phyloP scores from a whole-genome alignment of 2,329 filamentous ascomycete genomes.

The Metarhizium humberi region DNA sequence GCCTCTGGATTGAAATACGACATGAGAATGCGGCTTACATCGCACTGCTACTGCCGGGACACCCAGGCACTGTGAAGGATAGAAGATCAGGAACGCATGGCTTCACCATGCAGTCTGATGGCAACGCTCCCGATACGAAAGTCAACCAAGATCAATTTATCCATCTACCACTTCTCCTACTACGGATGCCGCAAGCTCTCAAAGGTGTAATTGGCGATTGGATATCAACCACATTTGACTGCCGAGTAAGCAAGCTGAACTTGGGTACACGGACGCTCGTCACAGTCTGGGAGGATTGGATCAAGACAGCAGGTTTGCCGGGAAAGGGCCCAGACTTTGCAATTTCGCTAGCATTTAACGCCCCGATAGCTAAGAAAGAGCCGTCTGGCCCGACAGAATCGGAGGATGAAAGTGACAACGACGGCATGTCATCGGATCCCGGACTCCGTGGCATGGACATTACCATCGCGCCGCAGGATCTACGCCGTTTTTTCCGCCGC shows the following conservation, averaged over 20 bases:
- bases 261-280: conserved; percentile 43
- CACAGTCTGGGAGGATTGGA: conserved; percentile 42
- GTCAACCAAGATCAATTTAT: conserved; percentile 26
- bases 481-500: conserved; percentile 34
- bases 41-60: conserved; percentile 39
- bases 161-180: conserved; percentile 40
- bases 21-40: conserved; percentile 45
- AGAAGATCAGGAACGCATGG: conserved; percentile 2
- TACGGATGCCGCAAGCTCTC: conserved; percentile 45
- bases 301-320: conserved; percentile 26
- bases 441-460: conserved; percentile 40
- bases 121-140: neutral
- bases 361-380: conserved; percentile 20
- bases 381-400: neutral
- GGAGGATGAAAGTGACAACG: conserved; percentile 11
- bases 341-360: conserved; percentile 41
- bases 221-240: conserved; percentile 45
- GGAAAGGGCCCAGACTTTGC: conserved; percentile 33
- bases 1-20: conserved; percentile 36
- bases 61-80: conserved; percentile 10
- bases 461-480: conserved; percentile 38
- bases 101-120: conserved; percentile 14
- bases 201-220: conserved; percentile 41
- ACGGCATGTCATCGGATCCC: conserved; percentile 9
- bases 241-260: conserved; percentile 39